These are phyloP conservation scores for Populus hybrid DNA, from an alignment of 441 rosid genomes.

Conservation along the genomic window DNA sequence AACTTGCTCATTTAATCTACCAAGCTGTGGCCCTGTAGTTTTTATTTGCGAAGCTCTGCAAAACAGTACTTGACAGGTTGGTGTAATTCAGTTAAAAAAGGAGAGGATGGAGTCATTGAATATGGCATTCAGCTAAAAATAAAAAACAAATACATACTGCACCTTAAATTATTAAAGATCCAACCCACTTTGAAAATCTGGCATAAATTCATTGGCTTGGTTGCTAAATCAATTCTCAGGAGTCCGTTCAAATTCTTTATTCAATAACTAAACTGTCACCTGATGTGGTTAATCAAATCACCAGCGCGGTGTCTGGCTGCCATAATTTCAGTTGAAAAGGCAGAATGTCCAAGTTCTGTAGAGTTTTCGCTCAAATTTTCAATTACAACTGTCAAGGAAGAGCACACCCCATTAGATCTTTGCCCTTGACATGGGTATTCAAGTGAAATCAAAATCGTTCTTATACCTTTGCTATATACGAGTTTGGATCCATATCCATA, in stretches of 20 bases:
- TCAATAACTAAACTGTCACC: neutral
- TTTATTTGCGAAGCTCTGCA: neutral
- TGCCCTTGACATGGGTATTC: neutral
- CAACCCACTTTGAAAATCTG: neutral
- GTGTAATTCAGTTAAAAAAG: neutral
- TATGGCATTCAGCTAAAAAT: neutral
- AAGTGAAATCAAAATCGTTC: neutral
- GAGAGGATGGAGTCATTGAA: neutral
- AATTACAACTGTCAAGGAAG: neutral
- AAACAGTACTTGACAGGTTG: neutral
- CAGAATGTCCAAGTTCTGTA: neutral
- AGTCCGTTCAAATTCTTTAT: neutral
- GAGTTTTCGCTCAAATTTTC: neutral
- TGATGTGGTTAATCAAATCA: neutral
- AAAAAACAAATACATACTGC: neutral
- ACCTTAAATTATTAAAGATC: neutral
- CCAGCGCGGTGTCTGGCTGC: neutral
- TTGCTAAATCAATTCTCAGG: neutral
- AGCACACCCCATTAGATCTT: neutral
- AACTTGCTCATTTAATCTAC: neutral
- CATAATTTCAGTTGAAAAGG: neutral
- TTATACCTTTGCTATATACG: neutral
- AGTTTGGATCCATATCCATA: neutral
- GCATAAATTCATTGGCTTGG: neutral
- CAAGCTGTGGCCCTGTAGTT: neutral